A percentile compares a stretch with the other conserved stretches of the same genome.
Evolutionary conservation across 192 early-diverging fungal species (phyloP).

Genomic region (Paraglomus occultum): DNA sequence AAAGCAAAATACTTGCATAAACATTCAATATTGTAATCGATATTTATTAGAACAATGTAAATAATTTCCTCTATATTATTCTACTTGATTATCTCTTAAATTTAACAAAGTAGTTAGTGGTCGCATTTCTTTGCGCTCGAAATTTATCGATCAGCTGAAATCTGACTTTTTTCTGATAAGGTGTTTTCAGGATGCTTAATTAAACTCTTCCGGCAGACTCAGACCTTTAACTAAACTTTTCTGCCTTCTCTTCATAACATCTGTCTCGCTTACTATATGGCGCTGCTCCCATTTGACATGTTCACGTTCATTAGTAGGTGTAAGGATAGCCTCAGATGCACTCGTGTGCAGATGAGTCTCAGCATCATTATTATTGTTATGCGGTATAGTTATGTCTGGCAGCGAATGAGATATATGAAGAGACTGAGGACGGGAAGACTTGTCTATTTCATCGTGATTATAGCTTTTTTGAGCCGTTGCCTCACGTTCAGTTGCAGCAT

Average conservation of each 20-base stretch:
- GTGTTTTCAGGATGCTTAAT: neutral
- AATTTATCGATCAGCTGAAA: too few species aligned
- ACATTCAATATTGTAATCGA: too few species aligned
- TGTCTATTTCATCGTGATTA: neutral
- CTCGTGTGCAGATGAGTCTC: neutral
- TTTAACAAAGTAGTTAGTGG: too few species aligned
- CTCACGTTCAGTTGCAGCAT: neutral
- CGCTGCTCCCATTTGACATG: constrained; percentile 19
- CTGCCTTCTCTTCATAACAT: constrained; percentile 22
- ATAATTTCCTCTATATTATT: too few species aligned
- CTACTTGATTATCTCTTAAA: too few species aligned
- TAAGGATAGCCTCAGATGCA: neutral
- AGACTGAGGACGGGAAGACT: neutral
- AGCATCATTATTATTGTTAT: neutral
- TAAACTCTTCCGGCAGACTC: constrained; percentile 1
- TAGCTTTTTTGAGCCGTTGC: neutral
- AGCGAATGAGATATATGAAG: constrained; percentile 5
- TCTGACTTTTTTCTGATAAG: too few species aligned
- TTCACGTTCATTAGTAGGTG: constrained; percentile 13
- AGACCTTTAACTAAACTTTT: constrained; percentile 2
- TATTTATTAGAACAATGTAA: too few species aligned
- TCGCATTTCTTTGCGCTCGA: too few species aligned
- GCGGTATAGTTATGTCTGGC: neutral
- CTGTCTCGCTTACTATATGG: constrained; percentile 15
- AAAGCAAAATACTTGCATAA: too few species aligned